phyloP scores from a whole-genome alignment of 2,329 filamentous ascomycete genomes.

The Aspergillus ustus region DNA sequence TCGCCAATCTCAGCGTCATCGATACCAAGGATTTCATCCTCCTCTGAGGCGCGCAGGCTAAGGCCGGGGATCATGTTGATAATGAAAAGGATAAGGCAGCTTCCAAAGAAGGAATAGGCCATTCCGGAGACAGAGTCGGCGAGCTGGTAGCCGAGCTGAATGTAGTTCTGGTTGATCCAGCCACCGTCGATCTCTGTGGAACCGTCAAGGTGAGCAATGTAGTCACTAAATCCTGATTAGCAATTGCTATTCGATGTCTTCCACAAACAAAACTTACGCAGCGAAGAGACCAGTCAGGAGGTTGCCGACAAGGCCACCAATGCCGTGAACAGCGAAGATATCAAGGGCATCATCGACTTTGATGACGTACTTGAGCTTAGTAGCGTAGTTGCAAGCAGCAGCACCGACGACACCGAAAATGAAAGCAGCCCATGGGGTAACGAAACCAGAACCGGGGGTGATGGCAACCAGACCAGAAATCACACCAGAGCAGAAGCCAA shows the following conservation, averaged over 20 bases:
- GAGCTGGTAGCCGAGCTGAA: constrained; percentile 81
- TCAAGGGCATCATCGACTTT: constrained; percentile 83
- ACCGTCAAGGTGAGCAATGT: constrained; percentile 81
- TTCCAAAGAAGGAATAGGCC: constrained; percentile 77
- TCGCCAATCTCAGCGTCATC: constrained; percentile 91
- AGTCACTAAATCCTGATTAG: constrained; percentile 56
- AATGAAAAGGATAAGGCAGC: constrained; percentile 77
- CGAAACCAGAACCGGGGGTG: constrained; percentile 84
- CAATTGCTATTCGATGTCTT: no score
- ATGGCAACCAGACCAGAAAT: constrained; percentile 87
- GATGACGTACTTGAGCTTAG: constrained; percentile 85
- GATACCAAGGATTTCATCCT: constrained; percentile 82
- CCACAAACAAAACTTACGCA: constrained; percentile 54
- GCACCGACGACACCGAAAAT: constrained; percentile 79
- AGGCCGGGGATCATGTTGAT: constrained; percentile 80
- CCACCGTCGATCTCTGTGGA: constrained; percentile 70
- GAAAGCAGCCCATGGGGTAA: constrained; percentile 82
- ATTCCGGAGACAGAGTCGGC: constrained; percentile 79
- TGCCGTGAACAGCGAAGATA: constrained; percentile 82
- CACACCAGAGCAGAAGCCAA: constrained; percentile 90
- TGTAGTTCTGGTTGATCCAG: constrained; percentile 83
- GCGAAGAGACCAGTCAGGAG: constrained; percentile 82
- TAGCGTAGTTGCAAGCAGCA: constrained; percentile 82
- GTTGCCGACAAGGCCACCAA: constrained; percentile 80
- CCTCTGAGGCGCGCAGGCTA: constrained; percentile 72